Base-by-base conservation (phyloP, 805 yeast species). In the Kluyveromyces siamensis region DNA sequence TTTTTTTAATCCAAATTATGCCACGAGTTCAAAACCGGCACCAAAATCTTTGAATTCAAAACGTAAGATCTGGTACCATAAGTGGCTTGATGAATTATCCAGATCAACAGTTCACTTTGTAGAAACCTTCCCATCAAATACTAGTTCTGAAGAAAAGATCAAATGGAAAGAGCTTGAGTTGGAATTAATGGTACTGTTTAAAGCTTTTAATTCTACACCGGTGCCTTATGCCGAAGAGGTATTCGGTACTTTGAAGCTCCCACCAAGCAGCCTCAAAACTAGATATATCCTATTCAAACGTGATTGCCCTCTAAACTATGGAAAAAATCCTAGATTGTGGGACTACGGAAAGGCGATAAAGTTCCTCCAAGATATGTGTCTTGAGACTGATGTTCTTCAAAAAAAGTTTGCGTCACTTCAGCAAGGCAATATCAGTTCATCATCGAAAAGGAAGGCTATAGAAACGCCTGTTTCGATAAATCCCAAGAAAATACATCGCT, bases 321-420 rank as follows among this genome's bases (percentile, higher is more conserved):
- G 36, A 9, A 43, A 43, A 33, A 43, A 43, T 33, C 45, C 45
- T n/a, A 33, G 45, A 27, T 33, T 43, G 36, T 43, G 45, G 45
- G 45, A 43, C 27, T 43, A 43, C 27, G 45, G 45, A 13, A 43
- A 43, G 27, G 39, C 45, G 13, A 43, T 43, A 3, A 9, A 27
- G 27, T 43, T 43, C 16, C 30, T 43, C 4, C 6, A 43, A 38
- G 45, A 43, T 36, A 43, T 43, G 45, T 37, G 45, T 10, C 19
- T 35, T 7, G 45, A 43, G 11, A 27, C 27, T n/a, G 27, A 17
- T 19, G 14, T 27, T 5, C 11, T 43, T 10, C 45, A 43, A 11
- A 21, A 33, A 13, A 43, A 33, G 21, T 36, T 43, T 35, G 16
- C 27, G 8, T 21, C n/a, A 21, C 16, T 43, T 14, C 45, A 43